Base-by-base conservation (phyloP, 169 alveolate genomes). In the Miamiensis avidus region DNA sequence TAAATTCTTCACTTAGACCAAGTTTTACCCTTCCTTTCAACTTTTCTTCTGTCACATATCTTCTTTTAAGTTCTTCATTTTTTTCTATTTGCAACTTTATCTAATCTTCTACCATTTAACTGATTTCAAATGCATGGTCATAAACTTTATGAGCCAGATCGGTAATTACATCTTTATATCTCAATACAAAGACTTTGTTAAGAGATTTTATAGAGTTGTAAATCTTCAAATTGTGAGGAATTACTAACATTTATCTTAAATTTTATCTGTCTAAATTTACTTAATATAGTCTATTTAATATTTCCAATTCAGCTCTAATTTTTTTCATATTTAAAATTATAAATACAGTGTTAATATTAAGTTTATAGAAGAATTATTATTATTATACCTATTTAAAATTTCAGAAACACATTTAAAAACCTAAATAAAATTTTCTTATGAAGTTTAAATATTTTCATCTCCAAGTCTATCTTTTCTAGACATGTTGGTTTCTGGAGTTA, bases 71-170 rank as follows among this genome's bases (percentile, higher is more conserved):
- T 64, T 88, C 81, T 34, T 86, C 79, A 15, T 84, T 74, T 27
- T 90, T 86, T 20, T 75, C 64, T 25, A 78, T 82, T 32, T 84
- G 81, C 29, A 87, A 74, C 69, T 78, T 83, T 27, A 85, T 85
- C 78, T 90, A 90, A 28, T 75, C 85, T 30, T 81, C 84, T 0
- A 90, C 82, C 90, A 90, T 90, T 28, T 77, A 32, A 74, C 83
- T 82, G 4, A 90, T 84, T 34, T 86, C 91, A 65, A 78, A 90
- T 64, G 86, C 77, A 0, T 89, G 84, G 77, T 90, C 94, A 74
- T 83, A 90, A 91, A 90, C 87, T 31, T 89, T 74, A 76, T 86
- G 86, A 29, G 87, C 84, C 25, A 90, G 76, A 82, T 90, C 92
- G 74, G 92, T 90, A 11, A 87, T 81, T 0, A 85, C 89, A 73